A percentile compares a stretch with the other conserved stretches of the same genome.
Evolutionary conservation across 345 rosid species (phyloP).

Genomic region (Populus deltoides): DNA sequence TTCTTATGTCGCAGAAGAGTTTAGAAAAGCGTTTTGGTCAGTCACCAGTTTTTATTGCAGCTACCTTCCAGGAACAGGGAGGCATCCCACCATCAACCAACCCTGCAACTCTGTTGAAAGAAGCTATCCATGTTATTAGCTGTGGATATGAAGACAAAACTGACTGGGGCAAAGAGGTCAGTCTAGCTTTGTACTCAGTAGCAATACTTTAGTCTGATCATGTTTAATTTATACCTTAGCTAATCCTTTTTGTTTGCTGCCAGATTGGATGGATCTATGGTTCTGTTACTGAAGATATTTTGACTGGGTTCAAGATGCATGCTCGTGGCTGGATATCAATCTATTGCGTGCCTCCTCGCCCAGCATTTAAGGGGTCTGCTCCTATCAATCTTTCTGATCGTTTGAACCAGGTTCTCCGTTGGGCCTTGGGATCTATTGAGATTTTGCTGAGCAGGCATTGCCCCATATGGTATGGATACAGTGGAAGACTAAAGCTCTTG

Average conservation of each 20-base stretch:
- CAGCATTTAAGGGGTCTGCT: slow-evolving; percentile 98
- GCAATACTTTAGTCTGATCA: background rate
- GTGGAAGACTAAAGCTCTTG: slow-evolving; percentile 70
- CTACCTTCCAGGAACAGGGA: slow-evolving; percentile 97
- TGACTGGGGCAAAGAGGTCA: slow-evolving; percentile 99
- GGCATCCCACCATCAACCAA: slow-evolving; percentile 95
- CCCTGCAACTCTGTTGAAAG: slow-evolving; percentile 90
- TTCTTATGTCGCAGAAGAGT: slow-evolving; percentile 96
- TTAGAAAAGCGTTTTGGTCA: slow-evolving; percentile 99
- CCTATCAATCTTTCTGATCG: slow-evolving; percentile 99
- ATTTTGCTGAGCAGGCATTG: slow-evolving; percentile 98
- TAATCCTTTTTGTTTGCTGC: slow-evolving; percentile 3
- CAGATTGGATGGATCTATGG: slow-evolving; percentile 99
- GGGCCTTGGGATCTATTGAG: slow-evolving; percentile 98
- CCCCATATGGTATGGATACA: slow-evolving; percentile 98
- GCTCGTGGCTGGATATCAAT: slow-evolving; percentile 99
- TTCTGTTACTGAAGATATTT: slow-evolving; percentile 98
- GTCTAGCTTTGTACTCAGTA: background rate
- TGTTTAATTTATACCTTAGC: background rate
- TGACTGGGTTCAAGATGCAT: slow-evolving; percentile 99
- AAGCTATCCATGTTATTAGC: slow-evolving; percentile 98
- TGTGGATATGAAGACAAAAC: slow-evolving; percentile 99
- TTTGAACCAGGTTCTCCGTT: slow-evolving; percentile 96
- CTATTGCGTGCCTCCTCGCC: slow-evolving; percentile 98
- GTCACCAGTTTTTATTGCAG: slow-evolving; percentile 95